Base-by-base conservation (phyloP, 1,139 yeast genomes). In the Saccharomyces hybrid region DNA sequence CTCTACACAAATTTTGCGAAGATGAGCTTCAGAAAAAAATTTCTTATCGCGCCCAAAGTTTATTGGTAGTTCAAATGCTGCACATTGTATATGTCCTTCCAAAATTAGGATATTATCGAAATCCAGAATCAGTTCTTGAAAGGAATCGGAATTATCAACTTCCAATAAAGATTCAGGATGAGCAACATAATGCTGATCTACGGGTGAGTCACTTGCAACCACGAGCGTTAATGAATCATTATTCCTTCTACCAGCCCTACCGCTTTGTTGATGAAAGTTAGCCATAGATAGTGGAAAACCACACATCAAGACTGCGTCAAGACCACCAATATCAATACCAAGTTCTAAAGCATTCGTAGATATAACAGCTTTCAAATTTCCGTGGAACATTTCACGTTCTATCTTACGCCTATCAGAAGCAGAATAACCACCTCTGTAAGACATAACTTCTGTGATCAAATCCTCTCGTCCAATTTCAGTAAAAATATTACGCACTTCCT, bases 261-360 rank as follows among this genome's bases (percentile, higher is more conserved):
- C 99, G 74, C 95, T 85, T 65, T 93, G 99, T 69, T 93, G 99
- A 61, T 93, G 89, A 64, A 93, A 79, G 58, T 89, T 89, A 58
- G 95, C 85, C 56, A 90, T 79, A 57, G 95, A 87, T 46, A 82
- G 74, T 0, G 99, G 99, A 60, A 93, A 95, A 0, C 98, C 98
- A 63, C 96, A 89, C 70, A 90, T 82, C 1, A 93, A 73, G 0
- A 91, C 98, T 0, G 95, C 90, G 70, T 93, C 99, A 52, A 93
- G 73, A 27, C 86, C 88, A 49, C 98, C 95, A 59, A 93, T 85
- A 73, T 93, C 99, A 52, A 93, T 88, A 50, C 99, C 99, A 52
- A 93, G 76, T 67, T 93, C 99, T 56, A 93, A 73, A 0, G 99
- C 99, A 71, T 90, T 90, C 0, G 99, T 93, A 0, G 99, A 95